phyloP scores from a whole-genome alignment of 2,329 filamentous ascomycete genomes.

The Sarocladium oryzae region DNA sequence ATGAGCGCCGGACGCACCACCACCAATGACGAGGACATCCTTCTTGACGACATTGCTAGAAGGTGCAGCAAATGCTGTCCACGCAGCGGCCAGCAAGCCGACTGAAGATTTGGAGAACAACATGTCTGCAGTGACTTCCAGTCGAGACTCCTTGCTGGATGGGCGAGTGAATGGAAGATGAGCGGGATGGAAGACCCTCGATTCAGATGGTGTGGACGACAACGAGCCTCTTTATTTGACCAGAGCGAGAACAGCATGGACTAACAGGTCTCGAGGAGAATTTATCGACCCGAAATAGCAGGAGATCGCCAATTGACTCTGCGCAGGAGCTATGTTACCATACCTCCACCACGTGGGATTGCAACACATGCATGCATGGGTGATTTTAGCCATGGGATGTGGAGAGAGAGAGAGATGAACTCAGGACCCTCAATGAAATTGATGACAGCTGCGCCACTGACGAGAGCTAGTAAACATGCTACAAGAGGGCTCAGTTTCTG shows the following conservation, averaged over 20 bases:
- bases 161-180: background rate
- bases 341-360: background rate
- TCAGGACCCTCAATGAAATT: no score
- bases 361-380: background rate
- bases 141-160: background rate
- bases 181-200: background rate
- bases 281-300: background rate
- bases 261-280: background rate
- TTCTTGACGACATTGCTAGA: conserved; percentile 13
- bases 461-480: no score
- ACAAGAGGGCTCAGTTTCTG: no score
- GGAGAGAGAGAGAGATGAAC: no score
- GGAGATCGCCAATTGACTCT: conserved; percentile 6
- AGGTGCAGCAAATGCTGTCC: background rate
- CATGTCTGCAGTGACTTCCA: background rate
- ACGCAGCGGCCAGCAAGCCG: conserved; percentile 2
- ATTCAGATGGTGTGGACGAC: background rate
- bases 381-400: no score
- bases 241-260: background rate
- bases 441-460: no score
- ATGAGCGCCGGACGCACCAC: conserved; percentile 30
- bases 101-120: conserved; percentile 6
- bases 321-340: background rate
- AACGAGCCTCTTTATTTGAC: background rate
- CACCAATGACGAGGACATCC: conserved; percentile 30